Conservation (phyloP, 2,329 filamentous ascomycete species). For the Pseudogymnoascus sp. region DNA sequence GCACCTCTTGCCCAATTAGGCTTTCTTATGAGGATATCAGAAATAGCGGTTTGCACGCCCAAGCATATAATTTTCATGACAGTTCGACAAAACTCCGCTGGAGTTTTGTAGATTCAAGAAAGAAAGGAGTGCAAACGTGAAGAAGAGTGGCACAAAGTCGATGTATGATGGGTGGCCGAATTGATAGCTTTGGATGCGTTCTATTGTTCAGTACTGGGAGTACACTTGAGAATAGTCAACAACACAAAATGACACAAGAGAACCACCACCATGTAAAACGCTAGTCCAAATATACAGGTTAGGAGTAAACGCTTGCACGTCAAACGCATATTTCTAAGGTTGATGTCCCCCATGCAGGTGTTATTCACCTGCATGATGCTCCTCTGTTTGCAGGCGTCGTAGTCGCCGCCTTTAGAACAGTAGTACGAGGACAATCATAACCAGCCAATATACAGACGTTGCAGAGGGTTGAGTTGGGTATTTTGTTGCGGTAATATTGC, state of each 20-base stretch:
- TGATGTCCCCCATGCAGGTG: not conserved
- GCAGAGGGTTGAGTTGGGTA: not conserved
- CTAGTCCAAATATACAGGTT: not conserved
- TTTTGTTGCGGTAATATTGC: not conserved
- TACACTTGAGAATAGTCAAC: not conserved
- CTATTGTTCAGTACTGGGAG: not conserved
- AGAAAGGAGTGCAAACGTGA: not conserved
- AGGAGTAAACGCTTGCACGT: not conserved
- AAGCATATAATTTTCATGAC: not conserved
- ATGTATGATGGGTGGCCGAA: not conserved
- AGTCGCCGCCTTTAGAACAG: not conserved
- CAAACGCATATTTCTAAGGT: not conserved
- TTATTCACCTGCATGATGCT: not conserved
- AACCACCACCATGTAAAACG: not conserved
- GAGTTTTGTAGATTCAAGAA: not conserved
- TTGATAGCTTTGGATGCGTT: not conserved
- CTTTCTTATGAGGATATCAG: not conserved
- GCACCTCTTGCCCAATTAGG: constrained; percentile 2
- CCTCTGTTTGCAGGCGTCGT: not conserved
- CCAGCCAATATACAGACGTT: not conserved
- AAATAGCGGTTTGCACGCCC: not conserved
- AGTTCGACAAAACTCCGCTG: not conserved
- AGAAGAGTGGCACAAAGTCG: not conserved
- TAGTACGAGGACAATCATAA: not conserved
- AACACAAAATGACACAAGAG: not conserved